These are phyloP conservation scores for Coemansia sp. DNA, from an alignment of 192 early-diverging fungal species.

Conservation along the genomic window DNA sequence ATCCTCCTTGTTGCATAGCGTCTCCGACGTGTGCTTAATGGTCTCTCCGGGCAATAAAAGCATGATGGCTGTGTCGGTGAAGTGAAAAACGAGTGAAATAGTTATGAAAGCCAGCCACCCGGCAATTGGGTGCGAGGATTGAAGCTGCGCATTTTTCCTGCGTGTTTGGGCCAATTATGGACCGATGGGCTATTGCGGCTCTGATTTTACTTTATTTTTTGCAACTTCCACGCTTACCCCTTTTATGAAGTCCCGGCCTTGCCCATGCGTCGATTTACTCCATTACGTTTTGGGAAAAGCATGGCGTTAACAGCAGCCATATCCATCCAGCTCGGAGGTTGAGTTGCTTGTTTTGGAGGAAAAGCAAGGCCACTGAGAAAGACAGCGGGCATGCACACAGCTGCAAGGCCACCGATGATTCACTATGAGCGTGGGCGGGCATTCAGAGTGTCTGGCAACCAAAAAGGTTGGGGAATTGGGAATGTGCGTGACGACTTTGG, in stretches of 20 bases:
- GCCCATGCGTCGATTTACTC: too few relatives aligned
- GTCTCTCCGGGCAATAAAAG: conserved; percentile 30
- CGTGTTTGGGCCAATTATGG: not conserved
- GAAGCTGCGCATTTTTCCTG: not conserved
- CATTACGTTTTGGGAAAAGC: too few relatives aligned
- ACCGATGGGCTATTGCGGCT: not conserved
- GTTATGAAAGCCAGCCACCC: not conserved
- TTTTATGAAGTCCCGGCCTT: too few relatives aligned
- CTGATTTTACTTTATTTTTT: not conserved
- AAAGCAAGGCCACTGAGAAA: too few relatives aligned
- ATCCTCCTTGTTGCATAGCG: conserved; percentile 29
- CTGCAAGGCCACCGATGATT: not conserved
- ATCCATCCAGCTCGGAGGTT: too few relatives aligned
- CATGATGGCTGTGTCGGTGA: not conserved
- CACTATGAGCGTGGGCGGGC: not conserved
- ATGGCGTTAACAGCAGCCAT: too few relatives aligned
- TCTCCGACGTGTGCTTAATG: conserved; percentile 31
- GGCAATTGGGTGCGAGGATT: not conserved
- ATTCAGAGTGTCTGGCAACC: not conserved
- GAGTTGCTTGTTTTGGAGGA: too few relatives aligned
- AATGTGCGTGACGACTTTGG: not conserved
- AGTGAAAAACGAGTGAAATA: not conserved
- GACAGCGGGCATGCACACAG: too few relatives aligned
- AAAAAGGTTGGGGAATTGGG: not conserved
- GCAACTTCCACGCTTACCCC: too few relatives aligned